These are phyloP conservation scores for Vairimorpha ceranae DNA, from an alignment of 371 early-diverging fungal species.

Conservation along the genomic window DNA sequence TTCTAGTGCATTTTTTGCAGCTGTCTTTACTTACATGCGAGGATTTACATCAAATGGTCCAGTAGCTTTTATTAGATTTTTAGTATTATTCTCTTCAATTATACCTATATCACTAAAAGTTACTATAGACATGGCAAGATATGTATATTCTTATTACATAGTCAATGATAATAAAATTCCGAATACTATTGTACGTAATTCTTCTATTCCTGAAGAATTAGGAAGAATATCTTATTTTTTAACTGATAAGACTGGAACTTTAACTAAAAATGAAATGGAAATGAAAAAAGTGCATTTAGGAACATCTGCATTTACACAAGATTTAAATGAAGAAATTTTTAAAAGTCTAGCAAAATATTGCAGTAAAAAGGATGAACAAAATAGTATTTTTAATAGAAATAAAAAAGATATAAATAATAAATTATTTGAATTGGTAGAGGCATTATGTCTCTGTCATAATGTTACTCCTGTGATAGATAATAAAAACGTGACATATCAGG, in stretches of 20 bases:
- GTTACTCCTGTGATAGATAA: conserved; percentile 66
- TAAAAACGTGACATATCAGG: conserved; percentile 70
- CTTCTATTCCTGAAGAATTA: conserved; percentile 84
- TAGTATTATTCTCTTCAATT: conserved; percentile 88
- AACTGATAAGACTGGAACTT: conserved; percentile 91
- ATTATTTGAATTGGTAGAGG: conserved; percentile 73
- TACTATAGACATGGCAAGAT: conserved; percentile 89
- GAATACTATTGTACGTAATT: conserved; percentile 73
- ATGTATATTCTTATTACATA: conserved; percentile 70
- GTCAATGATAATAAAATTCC: conserved; percentile 64
- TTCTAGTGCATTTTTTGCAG: conserved; percentile 63
- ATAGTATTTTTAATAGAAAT: conserved; percentile 14
- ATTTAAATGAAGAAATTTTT: conserved; percentile 65
- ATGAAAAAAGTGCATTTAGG: conserved; percentile 91
- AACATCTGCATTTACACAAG: conserved; percentile 77
- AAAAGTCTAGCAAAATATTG: conserved; percentile 13
- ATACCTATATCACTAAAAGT: conserved; percentile 92
- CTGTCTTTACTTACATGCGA: conserved; percentile 77
- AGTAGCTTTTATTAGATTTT: conserved; percentile 79
- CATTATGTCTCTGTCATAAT: conserved; percentile 80
- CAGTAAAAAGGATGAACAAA: conserved; percentile 5
- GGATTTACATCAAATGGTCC: conserved; percentile 79
- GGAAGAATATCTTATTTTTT: conserved; percentile 87
- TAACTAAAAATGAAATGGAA: conserved; percentile 93
- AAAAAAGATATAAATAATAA: conserved; percentile 62